Percentiles rank a stretch among this genome's conserved stretches.
These are phyloP conservation scores for Fusarium subtropicale DNA, from an alignment of 2,329 filamentous ascomycete species.

Conservation along the genomic window DNA sequence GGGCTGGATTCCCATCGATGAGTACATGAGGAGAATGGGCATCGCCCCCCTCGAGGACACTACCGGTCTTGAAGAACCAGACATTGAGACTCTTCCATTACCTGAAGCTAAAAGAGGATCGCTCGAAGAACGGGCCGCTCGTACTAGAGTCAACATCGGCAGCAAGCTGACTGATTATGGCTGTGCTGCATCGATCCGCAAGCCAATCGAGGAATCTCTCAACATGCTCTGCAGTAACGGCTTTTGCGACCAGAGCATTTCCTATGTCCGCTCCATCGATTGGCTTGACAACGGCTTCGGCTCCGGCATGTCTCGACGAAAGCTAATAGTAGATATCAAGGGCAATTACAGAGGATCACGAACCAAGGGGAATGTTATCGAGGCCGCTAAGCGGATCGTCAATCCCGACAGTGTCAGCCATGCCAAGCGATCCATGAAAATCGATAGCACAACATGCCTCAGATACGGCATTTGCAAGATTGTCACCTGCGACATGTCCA, in stretches of 20 bases:
- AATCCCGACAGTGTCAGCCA: background rate
- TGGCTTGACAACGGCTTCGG: background rate
- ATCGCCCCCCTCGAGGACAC: background rate
- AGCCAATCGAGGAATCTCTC: background rate
- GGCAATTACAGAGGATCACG: background rate
- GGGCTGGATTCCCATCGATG: background rate
- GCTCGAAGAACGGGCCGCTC: fast-evolving
- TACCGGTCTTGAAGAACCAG: background rate
- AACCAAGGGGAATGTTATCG: background rate
- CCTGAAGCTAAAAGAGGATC: background rate
- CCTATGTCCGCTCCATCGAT: background rate
- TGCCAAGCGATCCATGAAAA: background rate
- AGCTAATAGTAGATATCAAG: background rate
- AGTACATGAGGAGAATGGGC: background rate
- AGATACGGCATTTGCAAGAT: background rate
- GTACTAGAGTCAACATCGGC: background rate
- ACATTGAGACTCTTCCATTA: background rate
- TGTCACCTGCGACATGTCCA: background rate
- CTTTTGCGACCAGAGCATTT: background rate
- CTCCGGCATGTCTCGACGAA: background rate
- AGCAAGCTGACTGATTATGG: background rate
- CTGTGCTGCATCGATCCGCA: background rate
- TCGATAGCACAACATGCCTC: background rate
- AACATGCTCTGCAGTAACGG: background rate
- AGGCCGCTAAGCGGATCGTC: background rate